Evolutionary conservation across 176 grass and related monocot species (phyloP), one percentile per base, ranked within the genome.

Genomic region (Puya raimondii): DNA sequence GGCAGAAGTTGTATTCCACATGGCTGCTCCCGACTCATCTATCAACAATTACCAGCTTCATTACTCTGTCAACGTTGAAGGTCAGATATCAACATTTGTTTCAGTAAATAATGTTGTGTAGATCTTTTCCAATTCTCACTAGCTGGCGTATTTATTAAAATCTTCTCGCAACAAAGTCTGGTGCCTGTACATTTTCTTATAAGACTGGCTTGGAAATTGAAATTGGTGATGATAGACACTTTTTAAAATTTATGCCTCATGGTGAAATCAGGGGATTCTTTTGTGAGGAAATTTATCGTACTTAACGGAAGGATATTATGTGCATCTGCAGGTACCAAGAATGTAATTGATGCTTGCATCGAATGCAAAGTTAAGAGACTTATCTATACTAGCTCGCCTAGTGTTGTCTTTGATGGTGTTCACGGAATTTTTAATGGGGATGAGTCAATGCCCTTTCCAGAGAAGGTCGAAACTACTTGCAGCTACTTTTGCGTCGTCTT

Each of bases 21-120:
- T 99, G 94, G 94, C 94, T 70, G 94, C 94, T 74, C 94, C 94
- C 47, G 94, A 99, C 73, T 99, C 94, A 59, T 99, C 94, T 48
- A 91, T 99, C 72, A 99, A 99, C 84, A 99, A 90, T 69, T 90
- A 90, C 78, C 84, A 91, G 49, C 94, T 99, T 85, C 94, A 99
- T 84, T 90, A 90, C 80, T 88, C 87, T 69, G 94, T 99, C 72
- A 99, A 99, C 68, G 90, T 99, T 12, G 87, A 93, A 70, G 94
- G 94, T 93, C 82, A 51, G 72, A 56, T 56, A 56, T 56, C 52
- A 56, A 56, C 16, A 12, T 56, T 56, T n/a, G 12, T 56, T 2
- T 14, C 14, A 56, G 1, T 56, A 3, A 56, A 12, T 26, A 23
- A 12, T 42, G 11, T 3, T 67, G 11, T 29, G 11, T 9, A 63